These are phyloP conservation scores for Desmodesmus armatus DNA, from an alignment of 139 green algal genomes.

Conservation along the genomic window DNA sequence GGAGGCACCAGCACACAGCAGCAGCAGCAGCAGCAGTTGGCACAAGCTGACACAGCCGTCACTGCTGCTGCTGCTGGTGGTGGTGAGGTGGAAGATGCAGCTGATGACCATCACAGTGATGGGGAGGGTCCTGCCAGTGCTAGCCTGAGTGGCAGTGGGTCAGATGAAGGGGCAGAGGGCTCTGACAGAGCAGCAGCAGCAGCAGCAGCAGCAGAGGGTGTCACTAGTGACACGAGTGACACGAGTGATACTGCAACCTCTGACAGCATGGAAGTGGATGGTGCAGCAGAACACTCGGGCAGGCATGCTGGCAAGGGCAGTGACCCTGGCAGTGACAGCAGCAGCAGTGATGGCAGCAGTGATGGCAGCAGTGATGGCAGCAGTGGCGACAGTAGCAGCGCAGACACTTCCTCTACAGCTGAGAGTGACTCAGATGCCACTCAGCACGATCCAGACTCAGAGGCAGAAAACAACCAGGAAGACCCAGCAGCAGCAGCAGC, in stretches of 20 bases:
- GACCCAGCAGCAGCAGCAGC: not conserved
- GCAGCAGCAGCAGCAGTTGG: not conserved
- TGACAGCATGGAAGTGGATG: not conserved
- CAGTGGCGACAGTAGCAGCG: conserved; percentile 26
- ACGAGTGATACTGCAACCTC: not conserved
- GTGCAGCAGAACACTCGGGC: not conserved
- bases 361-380: not conserved
- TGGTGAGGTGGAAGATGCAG: not conserved
- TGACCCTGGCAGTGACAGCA: too few relatives aligned
- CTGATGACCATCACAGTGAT: not conserved
- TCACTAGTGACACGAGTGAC: not conserved
- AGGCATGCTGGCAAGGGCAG: not conserved
- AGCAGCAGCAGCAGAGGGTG: not conserved
- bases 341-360: not conserved
- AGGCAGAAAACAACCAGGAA: not conserved
- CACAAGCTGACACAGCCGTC: not conserved
- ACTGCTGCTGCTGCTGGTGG: not conserved
- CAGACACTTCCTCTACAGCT: not conserved
- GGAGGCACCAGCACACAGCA: not conserved
- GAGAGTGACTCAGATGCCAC: not conserved
- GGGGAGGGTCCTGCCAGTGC: not conserved
- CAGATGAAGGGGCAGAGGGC: not conserved
- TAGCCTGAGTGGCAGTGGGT: not conserved
- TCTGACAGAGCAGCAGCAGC: not conserved
- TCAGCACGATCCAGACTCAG: not conserved